Percentiles rank a stretch among this genome's conserved stretches.
Conservation (phyloP, 2,329 filamentous ascomycete genomes). For the Arthrobotrys musiformis region DNA sequence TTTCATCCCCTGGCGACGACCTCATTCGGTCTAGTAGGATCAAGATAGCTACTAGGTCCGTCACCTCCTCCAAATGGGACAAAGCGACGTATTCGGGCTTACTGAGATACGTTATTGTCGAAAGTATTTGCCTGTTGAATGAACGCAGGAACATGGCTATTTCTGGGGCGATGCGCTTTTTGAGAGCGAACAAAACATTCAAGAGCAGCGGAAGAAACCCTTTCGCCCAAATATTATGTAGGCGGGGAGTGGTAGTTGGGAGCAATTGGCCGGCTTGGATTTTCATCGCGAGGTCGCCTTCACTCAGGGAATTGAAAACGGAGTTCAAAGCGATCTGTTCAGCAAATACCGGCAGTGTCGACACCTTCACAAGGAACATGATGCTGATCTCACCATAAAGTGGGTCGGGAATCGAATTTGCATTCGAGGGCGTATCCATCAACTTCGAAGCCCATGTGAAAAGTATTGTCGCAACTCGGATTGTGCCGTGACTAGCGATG, state of each 20-base stretch:
- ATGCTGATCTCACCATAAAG: slow-evolving; percentile 93
- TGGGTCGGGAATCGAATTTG: slow-evolving; percentile 71
- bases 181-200: slow-evolving; percentile 85
- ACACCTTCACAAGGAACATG: slow-evolving; percentile 87
- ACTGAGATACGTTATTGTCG: slow-evolving; percentile 78
- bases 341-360: slow-evolving; percentile 80
- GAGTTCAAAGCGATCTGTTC: slow-evolving; percentile 91
- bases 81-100: slow-evolving; percentile 63
- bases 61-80: slow-evolving; percentile 57
- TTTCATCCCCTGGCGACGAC: slow-evolving; percentile 66
- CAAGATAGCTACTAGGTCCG: slow-evolving; percentile 56
- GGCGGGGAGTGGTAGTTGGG: slow-evolving; percentile 77
- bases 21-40: slow-evolving; percentile 54
- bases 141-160: slow-evolving; percentile 88
- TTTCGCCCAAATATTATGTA: slow-evolving; percentile 90
- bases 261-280: slow-evolving; percentile 81
- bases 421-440: slow-evolving; percentile 66
- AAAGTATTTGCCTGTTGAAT: slow-evolving; percentile 80
- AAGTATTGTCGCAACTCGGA: slow-evolving; percentile 83
- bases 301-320: slow-evolving; percentile 75
- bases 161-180: slow-evolving; percentile 82
- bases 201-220: slow-evolving; percentile 88
- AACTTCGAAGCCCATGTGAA: slow-evolving; percentile 88
- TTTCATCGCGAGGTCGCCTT: slow-evolving; percentile 79
- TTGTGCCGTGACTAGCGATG: slow-evolving; percentile 72